Percentiles rank a stretch among this genome's conserved stretches.
Evolutionary conservation across 2,329 filamentous ascomycete species (phyloP).

Genomic region (Phoma sp.): DNA sequence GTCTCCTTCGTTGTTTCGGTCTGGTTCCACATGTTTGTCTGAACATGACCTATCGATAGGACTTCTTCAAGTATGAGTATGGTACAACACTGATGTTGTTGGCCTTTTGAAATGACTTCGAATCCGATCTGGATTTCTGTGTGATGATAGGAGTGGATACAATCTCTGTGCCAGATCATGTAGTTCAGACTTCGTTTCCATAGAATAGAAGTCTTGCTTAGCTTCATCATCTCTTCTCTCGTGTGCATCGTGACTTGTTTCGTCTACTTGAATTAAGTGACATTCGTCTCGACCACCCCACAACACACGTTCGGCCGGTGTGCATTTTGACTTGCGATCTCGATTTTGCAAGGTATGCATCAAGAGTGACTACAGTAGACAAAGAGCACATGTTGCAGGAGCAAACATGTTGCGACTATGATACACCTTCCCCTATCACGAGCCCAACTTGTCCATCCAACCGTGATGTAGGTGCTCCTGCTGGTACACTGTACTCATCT

Average conservation of each 20-base stretch:
- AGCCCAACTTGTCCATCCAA: no score
- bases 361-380: background rate
- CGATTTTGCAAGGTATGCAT: no score
- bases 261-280: background rate
- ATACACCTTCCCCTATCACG: background rate
- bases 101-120: constrained; percentile 17
- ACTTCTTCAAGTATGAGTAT: constrained; percentile 14
- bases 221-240: constrained; percentile 6
- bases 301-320: no score
- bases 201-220: constrained; percentile 26
- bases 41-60: constrained; percentile 16
- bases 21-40: constrained; percentile 25
- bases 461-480: no score
- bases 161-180: constrained; percentile 27
- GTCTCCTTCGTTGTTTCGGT: constrained; percentile 17
- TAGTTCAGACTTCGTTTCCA: constrained; percentile 19
- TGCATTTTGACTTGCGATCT: no score
- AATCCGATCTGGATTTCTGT: constrained; percentile 21
- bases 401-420: background rate
- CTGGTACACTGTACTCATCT: no score
- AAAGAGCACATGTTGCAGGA: background rate
- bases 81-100: constrained; percentile 19
- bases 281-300: no score
- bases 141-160: constrained; percentile 24
- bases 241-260: constrained; percentile 13